These are phyloP conservation scores for Uronychia setigera DNA, from an alignment of 73 alveolate genomes.

Conservation along the genomic window DNA sequence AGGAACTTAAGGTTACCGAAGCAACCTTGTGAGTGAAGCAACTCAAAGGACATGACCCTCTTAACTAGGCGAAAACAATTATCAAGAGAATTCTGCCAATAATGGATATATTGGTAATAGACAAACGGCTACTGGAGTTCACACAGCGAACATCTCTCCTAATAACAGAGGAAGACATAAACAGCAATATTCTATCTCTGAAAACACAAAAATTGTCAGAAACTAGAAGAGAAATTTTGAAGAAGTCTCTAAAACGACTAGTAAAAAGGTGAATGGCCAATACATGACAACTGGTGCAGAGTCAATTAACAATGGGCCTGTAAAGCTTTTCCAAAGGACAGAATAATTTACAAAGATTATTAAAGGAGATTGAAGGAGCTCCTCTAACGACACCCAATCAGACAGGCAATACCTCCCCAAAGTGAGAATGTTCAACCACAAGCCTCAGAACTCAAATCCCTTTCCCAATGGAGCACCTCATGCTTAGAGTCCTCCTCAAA, in stretches of 20 bases:
- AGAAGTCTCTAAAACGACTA: not conserved
- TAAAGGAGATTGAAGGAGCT: not conserved
- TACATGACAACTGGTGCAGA: not conserved
- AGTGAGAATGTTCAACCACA: not conserved
- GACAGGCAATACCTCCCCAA: not conserved
- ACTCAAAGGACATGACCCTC: not conserved
- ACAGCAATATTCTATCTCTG: not conserved
- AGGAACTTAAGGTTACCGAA: not conserved
- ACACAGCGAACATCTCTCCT: not conserved
- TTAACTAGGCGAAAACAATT: not conserved
- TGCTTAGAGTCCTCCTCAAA: not conserved
- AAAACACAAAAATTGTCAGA: not conserved
- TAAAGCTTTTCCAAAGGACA: not conserved
- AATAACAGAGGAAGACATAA: not conserved
- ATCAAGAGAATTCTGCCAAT: constrained; percentile 3
- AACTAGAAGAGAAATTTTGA: not conserved
- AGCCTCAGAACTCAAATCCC: not conserved
- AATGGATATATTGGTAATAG: not conserved
- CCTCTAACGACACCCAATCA: not conserved
- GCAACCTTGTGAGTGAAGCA: not conserved
- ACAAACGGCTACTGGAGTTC: not conserved
- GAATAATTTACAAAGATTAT: not conserved
- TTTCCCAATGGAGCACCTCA: not conserved
- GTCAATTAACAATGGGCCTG: not conserved
- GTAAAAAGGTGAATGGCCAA: not conserved